Evolutionary conservation across 192 early-diverging fungal genomes (phyloP).

Genomic region (Phycomyces blakesleeanus): DNA sequence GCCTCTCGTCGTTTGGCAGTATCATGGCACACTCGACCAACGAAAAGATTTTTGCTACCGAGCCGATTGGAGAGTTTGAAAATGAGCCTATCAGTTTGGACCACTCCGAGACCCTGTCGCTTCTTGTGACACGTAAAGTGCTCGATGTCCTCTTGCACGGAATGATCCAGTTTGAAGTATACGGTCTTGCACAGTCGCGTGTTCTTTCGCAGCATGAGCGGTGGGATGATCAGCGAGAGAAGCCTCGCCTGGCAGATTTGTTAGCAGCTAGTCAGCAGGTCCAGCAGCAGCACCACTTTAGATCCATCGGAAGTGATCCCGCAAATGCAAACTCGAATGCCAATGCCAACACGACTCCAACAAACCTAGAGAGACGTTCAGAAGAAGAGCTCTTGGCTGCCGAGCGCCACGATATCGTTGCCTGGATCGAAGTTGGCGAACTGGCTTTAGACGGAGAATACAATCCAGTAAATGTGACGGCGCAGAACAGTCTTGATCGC

Average conservation of each 20-base stretch:
- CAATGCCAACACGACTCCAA: not conserved
- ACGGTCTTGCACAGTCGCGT: conserved; percentile 41
- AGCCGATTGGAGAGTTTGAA: conserved; percentile 53
- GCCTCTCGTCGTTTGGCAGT: conserved; percentile 58
- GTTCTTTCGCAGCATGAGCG: conserved; percentile 41
- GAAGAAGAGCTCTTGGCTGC: conserved; percentile 61
- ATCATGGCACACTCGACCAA: conserved; percentile 31
- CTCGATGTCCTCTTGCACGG: conserved; percentile 17
- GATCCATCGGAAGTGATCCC: not conserved
- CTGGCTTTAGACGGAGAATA: conserved; percentile 61
- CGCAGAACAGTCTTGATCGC: conserved; percentile 41
- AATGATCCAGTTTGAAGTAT: conserved; percentile 48
- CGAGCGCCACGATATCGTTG: conserved; percentile 64
- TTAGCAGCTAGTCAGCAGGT: not conserved
- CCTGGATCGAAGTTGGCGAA: conserved; percentile 69
- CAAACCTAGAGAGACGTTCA: conserved; percentile 23
- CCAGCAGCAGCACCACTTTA: conserved; percentile 9
- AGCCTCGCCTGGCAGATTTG: not conserved
- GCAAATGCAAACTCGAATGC: conserved; percentile 1
- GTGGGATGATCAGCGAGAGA: conserved; percentile 52
- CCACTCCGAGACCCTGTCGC: conserved; percentile 44
- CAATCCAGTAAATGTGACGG: conserved; percentile 50
- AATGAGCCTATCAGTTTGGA: conserved; percentile 47
- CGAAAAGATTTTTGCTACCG: conserved; percentile 58
- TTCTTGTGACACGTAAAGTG: conserved; percentile 30